Evolutionary conservation across 352 stramenopile genomes (phyloP).

Genomic region (Phytophthora quininea): DNA sequence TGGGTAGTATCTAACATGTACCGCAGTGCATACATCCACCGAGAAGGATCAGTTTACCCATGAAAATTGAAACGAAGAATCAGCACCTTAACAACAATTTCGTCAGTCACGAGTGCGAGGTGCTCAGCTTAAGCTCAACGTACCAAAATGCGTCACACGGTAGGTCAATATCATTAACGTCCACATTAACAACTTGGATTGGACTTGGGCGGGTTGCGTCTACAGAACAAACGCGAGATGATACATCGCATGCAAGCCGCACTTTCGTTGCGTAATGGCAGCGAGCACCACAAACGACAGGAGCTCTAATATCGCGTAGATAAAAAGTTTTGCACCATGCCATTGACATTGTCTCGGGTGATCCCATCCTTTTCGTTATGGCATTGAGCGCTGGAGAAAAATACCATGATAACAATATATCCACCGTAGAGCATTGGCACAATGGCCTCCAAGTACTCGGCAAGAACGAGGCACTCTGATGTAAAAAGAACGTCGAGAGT

Average conservation of each 20-base stretch:
- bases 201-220: neutral
- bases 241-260: neutral
- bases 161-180: too few species aligned
- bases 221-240: neutral
- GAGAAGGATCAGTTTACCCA: too few species aligned
- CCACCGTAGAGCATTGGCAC: neutral
- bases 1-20: too few species aligned
- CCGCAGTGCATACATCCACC: too few species aligned
- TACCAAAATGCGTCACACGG: too few species aligned
- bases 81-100: too few species aligned
- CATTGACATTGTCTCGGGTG: neutral
- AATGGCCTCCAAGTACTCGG: neutral
- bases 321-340: neutral
- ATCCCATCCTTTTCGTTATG: neutral
- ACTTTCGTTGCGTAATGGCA: neutral
- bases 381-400: neutral
- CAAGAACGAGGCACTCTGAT: neutral
- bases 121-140: too few species aligned
- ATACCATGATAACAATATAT: neutral
- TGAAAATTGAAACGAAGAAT: too few species aligned
- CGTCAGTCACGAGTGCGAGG: too few species aligned
- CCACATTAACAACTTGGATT: too few species aligned
- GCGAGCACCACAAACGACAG: neutral
- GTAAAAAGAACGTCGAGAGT: slow-evolving; percentile 5
- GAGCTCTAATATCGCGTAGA: neutral